Base-by-base conservation (phyloP, 2,329 filamentous ascomycete genomes). In the Aspergillus candidus region DNA sequence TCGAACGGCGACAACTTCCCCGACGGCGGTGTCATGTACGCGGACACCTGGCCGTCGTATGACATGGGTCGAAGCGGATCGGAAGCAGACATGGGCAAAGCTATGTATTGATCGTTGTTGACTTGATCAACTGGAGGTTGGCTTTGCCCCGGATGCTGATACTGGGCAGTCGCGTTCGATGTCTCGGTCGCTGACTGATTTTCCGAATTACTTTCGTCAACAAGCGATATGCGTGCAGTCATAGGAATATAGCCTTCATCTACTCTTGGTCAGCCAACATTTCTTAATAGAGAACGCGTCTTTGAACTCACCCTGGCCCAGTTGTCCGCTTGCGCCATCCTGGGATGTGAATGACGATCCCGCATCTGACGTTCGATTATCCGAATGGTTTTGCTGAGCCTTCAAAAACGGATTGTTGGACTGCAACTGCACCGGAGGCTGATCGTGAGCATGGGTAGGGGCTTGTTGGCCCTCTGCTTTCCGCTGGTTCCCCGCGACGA, bases 371-470 rank as follows among this genome's bases (percentile, higher is more conserved):
- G 43, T 14, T 10, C 48, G 43, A 11, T 47, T 46, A 6, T 56
- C 51, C 40, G 50, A 53, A 11, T 55, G 48, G 18, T 56, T 53
- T 10, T 51, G 48, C 8, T 57, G 52, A 27, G 48, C 42, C 41
- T 62, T 67, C 40, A 68, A 36, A 35, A 69, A 69, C 5, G 66
- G 66, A 32, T 69, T 69, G 38, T 69, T 69, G 12, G 66, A 68
- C 41, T 57, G 62, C 17, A 69, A 52, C 36, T 59, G 61, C 29
- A 57, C 49, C 0, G 62, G 56, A 13, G 51, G 39, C 31, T 52
- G 11, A 12, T 51, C 48, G 12, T 49, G 42, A 11, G 41, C 29
- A 27, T 56, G 49, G 12, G 32, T 41, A 12, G 41, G 32, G 4
- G 36, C 41, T 22, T 49, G 32, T 11, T 45, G 44, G 35, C 46